A percentile compares a stretch with the other conserved stretches of the same genome.
Conservation (phyloP, 805 yeast genomes). For the Lipomyces starkeyi region DNA sequence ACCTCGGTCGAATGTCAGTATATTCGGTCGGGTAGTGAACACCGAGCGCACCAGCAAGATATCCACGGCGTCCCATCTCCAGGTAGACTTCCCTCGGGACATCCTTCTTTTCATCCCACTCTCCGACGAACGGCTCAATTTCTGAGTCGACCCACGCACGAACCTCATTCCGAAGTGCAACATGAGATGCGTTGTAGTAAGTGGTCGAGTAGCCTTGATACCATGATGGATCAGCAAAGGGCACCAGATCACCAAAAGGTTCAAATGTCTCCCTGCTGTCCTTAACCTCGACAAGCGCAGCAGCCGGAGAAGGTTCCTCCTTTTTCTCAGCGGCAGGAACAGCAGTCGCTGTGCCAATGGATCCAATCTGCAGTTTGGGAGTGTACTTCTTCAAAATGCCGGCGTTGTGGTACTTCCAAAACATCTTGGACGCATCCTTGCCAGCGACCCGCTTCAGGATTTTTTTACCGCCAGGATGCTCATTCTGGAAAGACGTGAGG, state of each 20-base stretch:
- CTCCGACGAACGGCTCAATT: slow-evolving; percentile 51
- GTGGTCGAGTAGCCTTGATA: slow-evolving; percentile 50
- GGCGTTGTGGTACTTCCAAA: slow-evolving; percentile 55
- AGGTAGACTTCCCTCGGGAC: slow-evolving; percentile 40
- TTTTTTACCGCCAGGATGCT: slow-evolving; percentile 82
- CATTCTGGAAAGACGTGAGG: slow-evolving; percentile 68
- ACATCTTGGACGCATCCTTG: slow-evolving; percentile 71
- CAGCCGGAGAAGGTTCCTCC: slow-evolving; percentile 10
- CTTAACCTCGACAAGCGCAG: slow-evolving; percentile 8
- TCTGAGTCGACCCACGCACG: slow-evolving; percentile 49
- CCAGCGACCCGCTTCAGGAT: slow-evolving; percentile 80
- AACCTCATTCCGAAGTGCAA: slow-evolving; percentile 50
- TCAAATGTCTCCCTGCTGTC: slow-evolving; percentile 24
- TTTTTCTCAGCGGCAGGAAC: slow-evolving; percentile 18
- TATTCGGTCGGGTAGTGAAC: slow-evolving; percentile 48
- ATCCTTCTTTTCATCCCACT: slow-evolving; percentile 51
- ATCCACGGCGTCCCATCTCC: slow-evolving; percentile 51
- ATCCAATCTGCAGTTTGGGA: slow-evolving; percentile 39
- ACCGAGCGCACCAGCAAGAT: slow-evolving; percentile 50
- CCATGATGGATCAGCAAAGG: slow-evolving; percentile 51
- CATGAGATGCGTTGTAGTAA: slow-evolving; percentile 50
- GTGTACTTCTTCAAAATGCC: slow-evolving; percentile 39
- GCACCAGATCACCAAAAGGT: slow-evolving; percentile 44
- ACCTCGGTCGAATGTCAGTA: slow-evolving; percentile 46
- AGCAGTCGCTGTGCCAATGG: slow-evolving; percentile 29